A percentile compares a stretch with the other conserved stretches of the same genome.
Conservation (phyloP, 768 basidiomycete genomes). For the Lactarius evosmus region DNA sequence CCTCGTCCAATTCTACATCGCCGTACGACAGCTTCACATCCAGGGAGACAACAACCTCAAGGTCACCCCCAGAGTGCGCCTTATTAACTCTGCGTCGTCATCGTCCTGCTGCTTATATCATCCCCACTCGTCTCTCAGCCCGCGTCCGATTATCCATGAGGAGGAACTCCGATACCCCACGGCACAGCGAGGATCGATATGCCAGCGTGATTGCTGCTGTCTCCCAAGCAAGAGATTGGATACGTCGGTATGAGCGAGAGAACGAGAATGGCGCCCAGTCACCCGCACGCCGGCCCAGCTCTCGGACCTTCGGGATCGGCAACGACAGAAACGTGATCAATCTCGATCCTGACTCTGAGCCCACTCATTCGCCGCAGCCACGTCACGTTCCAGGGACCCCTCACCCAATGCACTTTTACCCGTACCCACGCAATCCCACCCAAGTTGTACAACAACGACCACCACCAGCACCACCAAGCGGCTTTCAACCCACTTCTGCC, state of each 20-base stretch:
- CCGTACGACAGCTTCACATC: slow-evolving; percentile 5
- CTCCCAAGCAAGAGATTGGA: slow-evolving; percentile 18
- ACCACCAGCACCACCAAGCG: slow-evolving; percentile 4
- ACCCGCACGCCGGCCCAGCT: slow-evolving; percentile 1
- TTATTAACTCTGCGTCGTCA: background rate
- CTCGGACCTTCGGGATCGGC: slow-evolving; percentile 22
- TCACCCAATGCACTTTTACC: background rate
- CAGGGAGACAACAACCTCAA: slow-evolving; percentile 6
- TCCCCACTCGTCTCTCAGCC: background rate
- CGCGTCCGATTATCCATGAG: slow-evolving; percentile 19
- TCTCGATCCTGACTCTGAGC: slow-evolving; percentile 13
- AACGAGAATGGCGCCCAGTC: background rate
- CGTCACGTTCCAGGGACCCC: slow-evolving; percentile 25
- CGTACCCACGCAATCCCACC: background rate
- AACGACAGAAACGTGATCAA: slow-evolving; percentile 4
- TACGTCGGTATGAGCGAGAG: slow-evolving; percentile 4
- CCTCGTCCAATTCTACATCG: slow-evolving; percentile 22
- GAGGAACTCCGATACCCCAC: slow-evolving; percentile 16
- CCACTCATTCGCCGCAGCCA: slow-evolving; percentile 16
- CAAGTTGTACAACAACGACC: slow-evolving; percentile 21
- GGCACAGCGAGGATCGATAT: slow-evolving; percentile 15
- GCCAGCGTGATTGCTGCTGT: slow-evolving; percentile 11
- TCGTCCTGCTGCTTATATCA: background rate
- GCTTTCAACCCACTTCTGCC: background rate
- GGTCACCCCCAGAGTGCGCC: slow-evolving; percentile 20